Evolutionary conservation across 2,329 filamentous ascomycete species (phyloP), one percentile per base, ranked within the genome.

Genomic region (Diplodia scrobiculata): DNA sequence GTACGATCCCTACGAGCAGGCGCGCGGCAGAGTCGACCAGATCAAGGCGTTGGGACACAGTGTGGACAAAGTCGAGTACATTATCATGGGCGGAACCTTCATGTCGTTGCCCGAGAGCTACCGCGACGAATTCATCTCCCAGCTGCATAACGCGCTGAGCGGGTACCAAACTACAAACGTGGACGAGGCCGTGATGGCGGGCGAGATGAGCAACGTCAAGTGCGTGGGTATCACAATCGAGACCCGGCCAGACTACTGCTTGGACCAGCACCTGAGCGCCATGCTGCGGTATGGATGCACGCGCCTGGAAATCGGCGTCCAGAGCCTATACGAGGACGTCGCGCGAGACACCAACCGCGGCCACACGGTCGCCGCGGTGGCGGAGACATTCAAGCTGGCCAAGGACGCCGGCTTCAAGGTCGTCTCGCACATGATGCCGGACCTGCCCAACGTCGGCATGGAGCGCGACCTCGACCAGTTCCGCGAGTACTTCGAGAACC

Each of bases 381-480:
- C 92, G 34, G 93, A 99, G 79, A 99, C 95, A 0, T 99, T 99
- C 76, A 96, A 91, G 71, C 84, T 97, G n/a, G 88, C 95, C 69
- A 99, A 99, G 79, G 96, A 99, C 77, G 92, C 96, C 5, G 95
- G 95, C 0, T 99, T 97, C 85, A 99, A 99, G 78, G 95, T 99
- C 0, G 95, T 99, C 69, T 96, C 91, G 71, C 95, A 99, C 80
- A 99, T 99, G 95, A 99, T 99, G 95, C 95, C 95, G 1, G 95
- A 99, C 76, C 80, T 99, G 55, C 95, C 95, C 3, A 99, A 99
- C 73, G 95, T 99, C 2, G 95, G 95, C 66, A 97, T 98, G 91
- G 96, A 99, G 79, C 89, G 95, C 72, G 95, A 99, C 75, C 83
- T 99, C 51, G 93, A 96, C 74, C 95, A 99, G 72, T 99, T 99